Base-by-base conservation (phyloP, 2,329 filamentous ascomycete species). In the Penicillium sp. region DNA sequence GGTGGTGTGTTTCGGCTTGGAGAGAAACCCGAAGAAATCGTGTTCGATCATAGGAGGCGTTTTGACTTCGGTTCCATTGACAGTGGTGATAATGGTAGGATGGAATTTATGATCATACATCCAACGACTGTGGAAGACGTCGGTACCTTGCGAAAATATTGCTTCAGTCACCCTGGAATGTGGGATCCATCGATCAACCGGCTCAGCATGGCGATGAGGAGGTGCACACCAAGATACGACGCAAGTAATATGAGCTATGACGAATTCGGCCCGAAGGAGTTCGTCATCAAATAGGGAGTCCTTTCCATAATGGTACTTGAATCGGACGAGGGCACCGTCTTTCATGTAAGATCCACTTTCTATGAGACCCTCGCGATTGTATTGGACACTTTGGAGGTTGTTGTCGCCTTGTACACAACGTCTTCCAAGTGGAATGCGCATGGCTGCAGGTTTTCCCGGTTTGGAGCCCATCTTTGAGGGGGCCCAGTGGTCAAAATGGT, bases 21-120 rank as follows among this genome's bases (percentile, higher is more conserved):
- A 65, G 1, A 80, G 68, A 4, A 80, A 72, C 8, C 67, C 69
- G 15, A 80, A 65, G 57, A 71, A 74, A 57, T 80, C 77, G 43
- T 79, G 72, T 35, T 77, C 75, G 51, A 84, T 83, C 75, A 83
- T 79, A n/a, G 78, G 74, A 5, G 81, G 81, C 2, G 81, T 83
- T 46, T 80, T 76, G 2, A 82, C 74, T 31, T 73, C 68, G 46
- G 77, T 68, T 7, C 80, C 81, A 55, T 83, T 83, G 8, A 83
- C 73, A 31, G 70, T 77, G 12, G 77, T 79, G 40, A 72, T 71
- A 23, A 80, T 78, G 1, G 73, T 77, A 2, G 77, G 77, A 60
- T 79, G 76, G 58, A 78, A 77, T 61, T 79, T 79, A 62, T 80
- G 77, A 57, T 80, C 77, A 45, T 80, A 80, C 18, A 73, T 63